phyloP scores from a whole-genome alignment of 2,329 filamentous ascomycete species.

The Penicillium vulpinum region DNA sequence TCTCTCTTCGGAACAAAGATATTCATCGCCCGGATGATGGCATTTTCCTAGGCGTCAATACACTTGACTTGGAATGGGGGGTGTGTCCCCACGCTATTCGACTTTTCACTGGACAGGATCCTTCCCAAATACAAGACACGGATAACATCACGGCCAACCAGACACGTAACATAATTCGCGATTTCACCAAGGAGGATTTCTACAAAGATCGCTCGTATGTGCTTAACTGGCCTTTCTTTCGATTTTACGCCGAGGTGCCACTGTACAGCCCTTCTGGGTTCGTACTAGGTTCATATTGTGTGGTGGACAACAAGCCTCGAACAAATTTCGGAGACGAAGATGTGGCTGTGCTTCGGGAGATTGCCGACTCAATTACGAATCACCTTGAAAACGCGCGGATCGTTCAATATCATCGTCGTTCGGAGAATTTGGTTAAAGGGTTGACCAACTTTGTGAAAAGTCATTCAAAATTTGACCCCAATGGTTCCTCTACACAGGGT shows the following conservation, averaged over 20 bases:
- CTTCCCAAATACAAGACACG: conserved; percentile 17
- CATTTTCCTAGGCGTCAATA: conserved; percentile 33
- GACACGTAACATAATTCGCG: conserved; percentile 40
- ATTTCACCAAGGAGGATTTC: conserved; percentile 37
- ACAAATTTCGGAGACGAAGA: conserved; percentile 38
- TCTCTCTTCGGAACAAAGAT: conserved; percentile 37
- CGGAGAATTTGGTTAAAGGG: conserved; percentile 58
- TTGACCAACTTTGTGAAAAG: conserved; percentile 54
- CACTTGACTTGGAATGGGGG: conserved; percentile 25
- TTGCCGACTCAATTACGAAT: conserved; percentile 57
- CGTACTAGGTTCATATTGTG: conserved; percentile 59
- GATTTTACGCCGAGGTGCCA: conserved; percentile 62
- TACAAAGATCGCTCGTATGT: conserved; percentile 40
- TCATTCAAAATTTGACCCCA: conserved; percentile 25
- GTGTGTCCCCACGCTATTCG: conserved; percentile 25
- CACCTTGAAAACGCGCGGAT: conserved; percentile 60
- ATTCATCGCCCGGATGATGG: conserved; percentile 32
- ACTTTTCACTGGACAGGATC: conserved; percentile 26
- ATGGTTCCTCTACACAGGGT: conserved; percentile 15
- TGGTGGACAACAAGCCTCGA: conserved; percentile 58
- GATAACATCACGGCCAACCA: conserved; percentile 28
- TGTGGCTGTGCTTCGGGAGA: conserved; percentile 55
- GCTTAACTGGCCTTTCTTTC: conserved; percentile 32
- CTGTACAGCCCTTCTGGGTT: conserved; percentile 56
- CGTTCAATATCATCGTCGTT: conserved; percentile 55